A percentile compares a stretch with the other conserved stretches of the same genome.
Conservation (phyloP, 164 flowering plant species). For the Saururus chinensis region DNA sequence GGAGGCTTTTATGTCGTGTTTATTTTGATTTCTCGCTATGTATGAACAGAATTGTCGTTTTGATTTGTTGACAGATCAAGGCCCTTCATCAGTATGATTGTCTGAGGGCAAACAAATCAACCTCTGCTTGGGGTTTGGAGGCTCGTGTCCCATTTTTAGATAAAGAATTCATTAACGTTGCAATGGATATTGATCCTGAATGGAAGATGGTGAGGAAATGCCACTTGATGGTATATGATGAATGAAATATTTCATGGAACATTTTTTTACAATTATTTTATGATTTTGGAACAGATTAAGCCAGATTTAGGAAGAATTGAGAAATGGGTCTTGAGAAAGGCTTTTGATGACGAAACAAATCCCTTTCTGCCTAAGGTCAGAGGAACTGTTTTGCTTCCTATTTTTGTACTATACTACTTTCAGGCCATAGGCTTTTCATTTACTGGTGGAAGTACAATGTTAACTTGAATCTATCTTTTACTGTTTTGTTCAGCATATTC, state of each 20-base stretch:
- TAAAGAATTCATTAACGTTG: conserved; percentile 74
- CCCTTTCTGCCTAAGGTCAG: conserved; percentile 92
- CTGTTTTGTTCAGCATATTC: conserved; percentile 66
- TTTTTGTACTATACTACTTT: no score
- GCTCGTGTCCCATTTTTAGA: conserved; percentile 95
- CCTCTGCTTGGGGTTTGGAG: conserved; percentile 98
- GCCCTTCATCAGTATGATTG: conserved; percentile 92
- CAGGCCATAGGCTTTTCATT: no score
- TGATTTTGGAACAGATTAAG: conserved; percentile 37
- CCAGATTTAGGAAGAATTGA: conserved; percentile 64
- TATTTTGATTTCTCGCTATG: not conserved
- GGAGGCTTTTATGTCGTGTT: no score
- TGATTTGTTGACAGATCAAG: conserved; percentile 60
- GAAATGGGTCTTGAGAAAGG: conserved; percentile 88
- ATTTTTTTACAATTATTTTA: no score
- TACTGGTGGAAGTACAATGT: not conserved
- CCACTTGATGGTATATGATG: not conserved
- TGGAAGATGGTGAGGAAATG: conserved; percentile 63
- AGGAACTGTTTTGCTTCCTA: not conserved
- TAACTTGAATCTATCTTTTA: not conserved
- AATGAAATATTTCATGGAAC: not conserved
- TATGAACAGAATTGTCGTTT: not conserved
- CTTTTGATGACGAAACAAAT: conserved; percentile 78
- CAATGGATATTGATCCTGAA: conserved; percentile 90
- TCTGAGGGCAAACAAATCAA: conserved; percentile 84